A percentile compares a stretch with the other conserved stretches of the same genome.
Conservation (phyloP, 169 alveolate genomes). For the Plasmodium fragile region DNA sequence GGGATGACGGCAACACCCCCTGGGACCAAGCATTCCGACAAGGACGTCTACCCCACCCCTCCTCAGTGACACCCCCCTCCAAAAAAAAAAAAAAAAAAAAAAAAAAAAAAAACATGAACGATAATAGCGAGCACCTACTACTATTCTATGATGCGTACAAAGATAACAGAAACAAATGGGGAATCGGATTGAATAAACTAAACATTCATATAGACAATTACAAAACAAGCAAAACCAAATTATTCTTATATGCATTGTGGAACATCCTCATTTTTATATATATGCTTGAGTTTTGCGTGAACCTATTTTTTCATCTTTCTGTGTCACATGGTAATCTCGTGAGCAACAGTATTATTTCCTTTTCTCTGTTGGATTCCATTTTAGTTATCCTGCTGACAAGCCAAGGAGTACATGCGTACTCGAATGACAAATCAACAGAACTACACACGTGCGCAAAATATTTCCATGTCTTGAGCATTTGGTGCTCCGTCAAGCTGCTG, state of each 20-base stretch:
- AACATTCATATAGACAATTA: constrained; percentile 44
- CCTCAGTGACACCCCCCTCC: background rate
- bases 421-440: constrained; percentile 21
- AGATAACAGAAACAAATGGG: constrained; percentile 63
- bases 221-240: constrained; percentile 37
- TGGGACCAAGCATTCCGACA: too few relatives aligned
- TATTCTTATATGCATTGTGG: constrained; percentile 52
- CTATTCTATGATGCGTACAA: constrained; percentile 43
- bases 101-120: constrained; percentile 35
- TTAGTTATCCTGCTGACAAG: constrained; percentile 39
- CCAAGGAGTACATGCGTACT: constrained; percentile 39
- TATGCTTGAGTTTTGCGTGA: constrained; percentile 32
- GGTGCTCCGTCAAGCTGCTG: constrained; percentile 66
- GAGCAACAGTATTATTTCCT: constrained; percentile 27
- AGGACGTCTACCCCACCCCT: background rate
- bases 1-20: background rate
- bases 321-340: constrained; percentile 24
- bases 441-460: constrained; percentile 32
- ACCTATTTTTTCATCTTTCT: constrained; percentile 19
- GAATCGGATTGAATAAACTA: constrained; percentile 26
- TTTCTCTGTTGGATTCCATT: constrained; percentile 33
- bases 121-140: background rate
- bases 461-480: constrained; percentile 44
- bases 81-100: constrained; percentile 19
- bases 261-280: constrained; percentile 26